Evolutionary conservation across 371 early-diverging fungal genomes (phyloP), one percentile per base, ranked within the genome.

Genomic region (Parasitella parasitica): DNA sequence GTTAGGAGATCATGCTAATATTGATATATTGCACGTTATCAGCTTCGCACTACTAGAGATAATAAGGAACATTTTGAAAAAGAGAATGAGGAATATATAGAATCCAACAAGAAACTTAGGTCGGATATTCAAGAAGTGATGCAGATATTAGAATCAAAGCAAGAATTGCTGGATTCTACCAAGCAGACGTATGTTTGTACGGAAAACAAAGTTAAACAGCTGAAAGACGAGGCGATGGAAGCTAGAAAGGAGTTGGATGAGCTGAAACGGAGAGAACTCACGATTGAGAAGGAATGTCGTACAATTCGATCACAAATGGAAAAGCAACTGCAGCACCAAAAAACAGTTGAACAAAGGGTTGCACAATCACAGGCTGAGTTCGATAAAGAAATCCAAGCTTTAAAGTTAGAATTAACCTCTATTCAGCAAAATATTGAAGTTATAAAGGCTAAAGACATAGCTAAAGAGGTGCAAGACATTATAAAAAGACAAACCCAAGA

Each of bases 181-280:
- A 76, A 74, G 30, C 60, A 66, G 50, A 30, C 65, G 2, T 76
- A 72, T 4, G 48, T 61, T 6, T 48, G 32, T 15, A 67, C 56
- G 38, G 69, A 69, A 26, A 64, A 57, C 18, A 58, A 58, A 62
- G 76, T 76, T 8, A 79, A 76, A 37, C 59, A 61, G 16, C 57
- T 79, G n/a, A 73, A 74, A 36, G 70, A 72, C 8, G 75, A 76
- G 53, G 79, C 79, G 1, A 49, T 64, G n/a, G 61, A 54, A 6
- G 65, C 76, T 11, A 63, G 79, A 49, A 76, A 76, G 64, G 71
- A 79, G 48, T 43, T 79, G 27, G 76, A 79, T 27, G 72, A 70
- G 39, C 55, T 72, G 22, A 64, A 67, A 56, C 61, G 65, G 38
- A 61, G 63, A 60, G 70, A 70, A 53, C 61, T 49, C 38, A 63